phyloP scores from a whole-genome alignment of 202 grass and related monocot genomes.

The Panicum virgatum region DNA sequence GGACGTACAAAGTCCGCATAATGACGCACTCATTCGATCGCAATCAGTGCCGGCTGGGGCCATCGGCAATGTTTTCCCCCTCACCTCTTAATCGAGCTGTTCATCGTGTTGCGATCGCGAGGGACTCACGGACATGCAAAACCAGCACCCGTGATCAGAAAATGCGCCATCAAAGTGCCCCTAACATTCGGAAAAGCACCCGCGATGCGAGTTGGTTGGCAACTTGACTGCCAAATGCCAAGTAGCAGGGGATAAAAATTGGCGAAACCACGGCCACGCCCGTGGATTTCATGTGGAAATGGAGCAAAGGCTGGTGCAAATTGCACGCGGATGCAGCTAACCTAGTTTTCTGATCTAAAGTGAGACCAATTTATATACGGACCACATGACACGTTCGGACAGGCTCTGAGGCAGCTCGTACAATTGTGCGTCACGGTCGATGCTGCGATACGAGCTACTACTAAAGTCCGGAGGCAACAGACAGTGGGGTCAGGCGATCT shows the following conservation, averaged over 20 bases:
- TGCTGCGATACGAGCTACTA: not conserved
- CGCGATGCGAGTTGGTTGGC: slow-evolving; percentile 29
- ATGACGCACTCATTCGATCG: not conserved
- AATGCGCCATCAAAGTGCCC: not conserved
- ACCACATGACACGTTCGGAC: too few species aligned
- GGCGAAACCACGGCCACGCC: not conserved
- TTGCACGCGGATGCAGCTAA: not conserved
- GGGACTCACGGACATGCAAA: not conserved
- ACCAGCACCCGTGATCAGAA: not conserved
- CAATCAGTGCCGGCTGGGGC: not conserved
- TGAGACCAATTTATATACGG: not conserved
- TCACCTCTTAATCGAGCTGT: not conserved
- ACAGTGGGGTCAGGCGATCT: not conserved
- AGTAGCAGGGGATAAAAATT: not conserved
- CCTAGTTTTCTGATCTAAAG: not conserved
- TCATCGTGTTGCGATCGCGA: not conserved
- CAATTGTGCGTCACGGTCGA: not conserved
- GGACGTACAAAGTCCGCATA: not conserved
- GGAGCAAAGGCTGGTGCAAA: not conserved
- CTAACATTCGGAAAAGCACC: not conserved
- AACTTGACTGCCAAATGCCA: not conserved
- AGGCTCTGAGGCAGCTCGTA: not conserved
- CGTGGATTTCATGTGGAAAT: not conserved
- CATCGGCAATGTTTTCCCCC: not conserved
- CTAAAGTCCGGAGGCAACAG: not conserved